phyloP scores from a whole-genome alignment of 345 rosid species.

The Arabidopsis arenosa region DNA sequence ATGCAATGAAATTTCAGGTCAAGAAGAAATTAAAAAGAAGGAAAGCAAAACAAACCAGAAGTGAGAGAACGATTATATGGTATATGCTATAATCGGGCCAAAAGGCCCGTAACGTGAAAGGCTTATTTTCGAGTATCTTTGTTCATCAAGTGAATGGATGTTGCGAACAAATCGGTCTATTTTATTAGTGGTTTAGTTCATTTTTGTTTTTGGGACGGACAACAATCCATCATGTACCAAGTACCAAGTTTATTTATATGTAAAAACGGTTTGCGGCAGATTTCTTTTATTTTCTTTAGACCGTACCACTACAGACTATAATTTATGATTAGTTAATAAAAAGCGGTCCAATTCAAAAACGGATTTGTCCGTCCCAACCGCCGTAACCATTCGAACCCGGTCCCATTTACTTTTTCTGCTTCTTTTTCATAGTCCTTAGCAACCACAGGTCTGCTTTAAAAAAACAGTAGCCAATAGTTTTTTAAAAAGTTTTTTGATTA shows the following conservation, averaged over 20 bases:
- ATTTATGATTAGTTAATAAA: too few relatives aligned
- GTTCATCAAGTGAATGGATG: background rate
- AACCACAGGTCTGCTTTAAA: background rate
- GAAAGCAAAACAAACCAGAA: background rate
- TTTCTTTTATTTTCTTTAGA: too few relatives aligned
- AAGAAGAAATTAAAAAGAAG: background rate
- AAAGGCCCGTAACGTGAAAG: background rate
- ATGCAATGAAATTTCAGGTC: background rate
- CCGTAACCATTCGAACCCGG: background rate
- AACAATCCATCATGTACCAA: too few relatives aligned
- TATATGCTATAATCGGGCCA: background rate
- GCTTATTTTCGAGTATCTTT: background rate
- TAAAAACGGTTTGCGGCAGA: too few relatives aligned
- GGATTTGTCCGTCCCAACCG: too few relatives aligned
- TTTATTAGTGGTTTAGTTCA: too few relatives aligned
- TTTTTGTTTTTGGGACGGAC: too few relatives aligned
- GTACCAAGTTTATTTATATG: too few relatives aligned
- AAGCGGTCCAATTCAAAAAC: too few relatives aligned
- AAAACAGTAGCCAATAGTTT: background rate
- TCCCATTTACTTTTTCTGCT: background rate
- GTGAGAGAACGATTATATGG: background rate
- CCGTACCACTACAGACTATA: too few relatives aligned
- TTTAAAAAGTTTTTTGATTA: background rate
- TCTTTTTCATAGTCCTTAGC: background rate
- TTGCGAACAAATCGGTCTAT: too few relatives aligned